Percentiles rank a stretch among this genome's conserved stretches.
Evolutionary conservation across 164 flowering plant genomes (phyloP).

Genomic region (Berberis vulgaris): DNA sequence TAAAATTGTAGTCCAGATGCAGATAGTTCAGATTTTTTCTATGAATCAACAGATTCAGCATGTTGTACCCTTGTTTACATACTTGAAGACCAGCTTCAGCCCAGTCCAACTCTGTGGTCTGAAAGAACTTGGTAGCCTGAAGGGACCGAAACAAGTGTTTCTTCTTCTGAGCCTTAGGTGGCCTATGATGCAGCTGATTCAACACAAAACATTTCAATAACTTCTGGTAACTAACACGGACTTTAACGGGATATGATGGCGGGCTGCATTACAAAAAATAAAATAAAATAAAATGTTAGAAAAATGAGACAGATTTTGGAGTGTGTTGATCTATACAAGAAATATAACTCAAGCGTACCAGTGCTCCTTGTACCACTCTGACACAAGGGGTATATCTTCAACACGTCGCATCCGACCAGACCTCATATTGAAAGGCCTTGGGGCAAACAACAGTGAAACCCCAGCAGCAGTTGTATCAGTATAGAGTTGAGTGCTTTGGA

Average conservation of each 20-base stretch:
- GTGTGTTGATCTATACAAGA: not conserved
- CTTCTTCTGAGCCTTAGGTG: constrained; percentile 98
- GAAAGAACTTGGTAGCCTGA: constrained; percentile 90
- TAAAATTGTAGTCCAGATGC: constrained; percentile 95
- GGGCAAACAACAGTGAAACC: constrained; percentile 83
- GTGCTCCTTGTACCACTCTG: constrained; percentile 99
- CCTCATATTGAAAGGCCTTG: constrained; percentile 97
- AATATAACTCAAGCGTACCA: constrained; percentile 42
- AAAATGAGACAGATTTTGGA: too few species aligned
- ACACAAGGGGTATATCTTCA: constrained; percentile 97
- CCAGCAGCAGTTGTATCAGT: constrained; percentile 99
- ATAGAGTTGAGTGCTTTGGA: constrained; percentile 66
- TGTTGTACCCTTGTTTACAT: constrained; percentile 97
- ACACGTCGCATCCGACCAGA: constrained; percentile 94
- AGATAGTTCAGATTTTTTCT: constrained; percentile 94
- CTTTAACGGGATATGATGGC: constrained; percentile 97
- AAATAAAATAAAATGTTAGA: not conserved
- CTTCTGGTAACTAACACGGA: constrained; percentile 96
- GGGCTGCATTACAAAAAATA: constrained; percentile 50
- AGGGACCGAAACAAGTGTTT: constrained; percentile 94
- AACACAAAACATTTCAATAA: constrained; percentile 90
- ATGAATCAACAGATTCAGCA: constrained; percentile 95
- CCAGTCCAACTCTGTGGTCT: constrained; percentile 98
- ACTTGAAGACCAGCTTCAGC: constrained; percentile 99
- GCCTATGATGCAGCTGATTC: constrained; percentile 96